Percentiles rank a stretch among this genome's conserved stretches.
Evolutionary conservation across 1,284 basidiomycete species (phyloP).

Genomic region (Gomphus sp.): DNA sequence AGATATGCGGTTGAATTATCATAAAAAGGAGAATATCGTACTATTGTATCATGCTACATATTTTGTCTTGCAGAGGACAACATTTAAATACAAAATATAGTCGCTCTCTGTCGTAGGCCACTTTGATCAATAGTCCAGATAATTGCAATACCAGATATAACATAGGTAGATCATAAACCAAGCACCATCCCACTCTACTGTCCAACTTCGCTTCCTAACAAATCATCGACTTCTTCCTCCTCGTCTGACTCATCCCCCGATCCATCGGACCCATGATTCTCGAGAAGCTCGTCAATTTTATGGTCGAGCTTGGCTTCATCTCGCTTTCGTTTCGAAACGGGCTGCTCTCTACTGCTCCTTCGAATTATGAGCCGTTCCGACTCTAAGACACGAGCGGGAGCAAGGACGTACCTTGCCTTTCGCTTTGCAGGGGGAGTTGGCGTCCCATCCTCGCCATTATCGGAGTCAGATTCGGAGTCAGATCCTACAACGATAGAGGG

Average conservation of each 20-base stretch:
- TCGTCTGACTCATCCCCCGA: background rate
- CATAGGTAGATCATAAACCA: background rate
- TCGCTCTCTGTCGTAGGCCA: too few species aligned
- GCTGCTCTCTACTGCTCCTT: constrained; percentile 8
- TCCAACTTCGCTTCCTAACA: constrained; percentile 6
- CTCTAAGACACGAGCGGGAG: background rate
- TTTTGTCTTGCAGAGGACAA: too few species aligned
- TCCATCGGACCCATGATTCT: background rate
- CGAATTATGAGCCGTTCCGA: background rate
- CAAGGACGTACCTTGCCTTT: constrained; percentile 6
- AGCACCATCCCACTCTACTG: background rate
- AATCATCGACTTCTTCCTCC: constrained; percentile 1
- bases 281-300: background rate
- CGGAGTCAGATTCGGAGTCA: background rate
- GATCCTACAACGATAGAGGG: constrained; percentile 3
- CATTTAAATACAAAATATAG: too few species aligned
- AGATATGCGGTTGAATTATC: too few species aligned
- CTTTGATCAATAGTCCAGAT: too few species aligned
- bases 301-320: background rate
- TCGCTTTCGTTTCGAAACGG: constrained; percentile 5
- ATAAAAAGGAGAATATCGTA: too few species aligned
- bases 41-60: too few species aligned
- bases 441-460: background rate
- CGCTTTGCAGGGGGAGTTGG: constrained; percentile 6
- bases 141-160: background rate